These are phyloP conservation scores for Coffea eugenioides DNA, from an alignment of 257 asterid species.

Conservation along the genomic window DNA sequence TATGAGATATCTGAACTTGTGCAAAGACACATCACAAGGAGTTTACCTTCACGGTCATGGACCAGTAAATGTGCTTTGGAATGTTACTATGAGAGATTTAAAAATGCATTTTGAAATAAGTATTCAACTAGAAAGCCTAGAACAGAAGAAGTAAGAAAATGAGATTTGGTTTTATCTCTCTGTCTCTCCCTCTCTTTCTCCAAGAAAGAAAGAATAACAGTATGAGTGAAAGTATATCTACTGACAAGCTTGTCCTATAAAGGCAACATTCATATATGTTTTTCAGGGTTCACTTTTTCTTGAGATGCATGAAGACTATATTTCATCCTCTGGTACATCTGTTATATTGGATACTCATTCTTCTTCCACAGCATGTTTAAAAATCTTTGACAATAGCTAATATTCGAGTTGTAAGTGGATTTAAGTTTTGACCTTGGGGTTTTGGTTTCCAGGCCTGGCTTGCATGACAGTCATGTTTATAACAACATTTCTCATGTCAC, in stretches of 20 bases:
- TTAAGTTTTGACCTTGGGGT: not conserved
- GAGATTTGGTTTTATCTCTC: not conserved
- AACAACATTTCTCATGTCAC: conserved; percentile 89
- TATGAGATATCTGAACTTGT: not conserved
- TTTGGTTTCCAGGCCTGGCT: conserved; percentile 69
- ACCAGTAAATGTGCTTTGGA: not conserved
- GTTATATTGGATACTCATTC: not conserved
- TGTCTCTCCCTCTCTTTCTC: not conserved
- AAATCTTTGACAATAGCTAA: not conserved
- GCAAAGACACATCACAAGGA: not conserved
- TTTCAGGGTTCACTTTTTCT: not conserved
- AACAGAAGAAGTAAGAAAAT: not conserved
- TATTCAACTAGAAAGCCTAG: not conserved
- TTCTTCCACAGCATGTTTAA: not conserved
- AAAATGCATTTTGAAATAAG: not conserved
- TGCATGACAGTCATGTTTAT: conserved; percentile 94
- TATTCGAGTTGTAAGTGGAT: not conserved
- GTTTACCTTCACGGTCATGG: not conserved
- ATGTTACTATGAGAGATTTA: not conserved
- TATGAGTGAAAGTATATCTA: not conserved
- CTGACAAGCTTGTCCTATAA: not conserved
- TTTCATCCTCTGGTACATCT: not conserved
- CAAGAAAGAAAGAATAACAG: too few relatives aligned
- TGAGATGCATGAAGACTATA: not conserved
- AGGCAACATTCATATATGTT: not conserved